Base-by-base conservation (phyloP, 169 alveolate genomes). In the Theileria annulata region DNA sequence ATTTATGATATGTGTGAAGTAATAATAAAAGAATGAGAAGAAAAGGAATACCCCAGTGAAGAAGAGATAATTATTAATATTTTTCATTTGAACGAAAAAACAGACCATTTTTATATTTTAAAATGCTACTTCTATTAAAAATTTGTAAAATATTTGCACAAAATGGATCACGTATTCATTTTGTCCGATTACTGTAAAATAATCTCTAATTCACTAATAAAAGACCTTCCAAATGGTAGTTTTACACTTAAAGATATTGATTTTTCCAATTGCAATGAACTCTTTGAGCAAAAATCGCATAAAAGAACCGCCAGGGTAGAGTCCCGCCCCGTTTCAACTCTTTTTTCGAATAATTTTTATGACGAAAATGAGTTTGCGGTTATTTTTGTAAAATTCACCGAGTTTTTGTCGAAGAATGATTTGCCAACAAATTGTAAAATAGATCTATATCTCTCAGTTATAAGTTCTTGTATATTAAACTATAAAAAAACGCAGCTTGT, bases 391-490 rank as follows among this genome's bases (percentile, higher is more conserved):
- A 42, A 42, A 42, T 0, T 66, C 30, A 60, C 49, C 9, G 71
- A 12, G 17, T 71, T 77, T 35, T 62, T 79, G 13, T 21, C 23
- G 2, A 42, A 19, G 13, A 68, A 68, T 25, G 76, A 42, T 21
- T 1, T 23, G 0, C 49, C 76, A 21, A 1, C 19, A 5, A 17
- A 10, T 17, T 49, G 63, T 42, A 42, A 48, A 49, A 68, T 42
- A 68, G 47, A 72, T 72, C 0, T 27, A 51, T 58, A 17, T 3
- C 77, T 70, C 8, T 74, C 70, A 1, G 51, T 82, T 30, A 10
- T 49, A 25, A 15, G 17, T 28, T 77, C 89, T 6, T 82, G 86
- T 54, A 37, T 82, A 9, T 28, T 82, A 68, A 67, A 82, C 59
- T 81, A 80, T 2, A 23, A 9, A 48, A 49, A 64, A 69, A 51